Percentiles rank a stretch among this genome's conserved stretches.
These are phyloP conservation scores for Picea sitchensis DNA, from an alignment of 75 land plant genomes.

Conservation along the genomic window DNA sequence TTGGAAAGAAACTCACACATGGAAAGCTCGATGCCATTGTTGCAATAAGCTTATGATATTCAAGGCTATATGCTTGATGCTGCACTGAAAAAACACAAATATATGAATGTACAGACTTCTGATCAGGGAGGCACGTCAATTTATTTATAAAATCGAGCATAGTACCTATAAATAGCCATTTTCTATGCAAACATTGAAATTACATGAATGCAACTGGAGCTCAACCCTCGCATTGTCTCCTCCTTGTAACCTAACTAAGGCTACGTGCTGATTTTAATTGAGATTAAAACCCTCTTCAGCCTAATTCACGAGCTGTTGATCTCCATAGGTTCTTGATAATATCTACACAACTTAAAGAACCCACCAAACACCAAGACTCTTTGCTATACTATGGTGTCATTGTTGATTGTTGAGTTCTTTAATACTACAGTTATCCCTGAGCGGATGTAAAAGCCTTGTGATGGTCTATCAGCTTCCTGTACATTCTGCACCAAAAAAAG, in stretches of 20 bases:
- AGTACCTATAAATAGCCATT: not conserved
- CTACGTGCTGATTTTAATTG: not conserved
- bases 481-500: slow-evolving; percentile 55
- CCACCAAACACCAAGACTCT: not conserved
- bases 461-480: slow-evolving; percentile 79
- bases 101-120: not conserved
- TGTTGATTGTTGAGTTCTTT: slow-evolving; percentile 78
- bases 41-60: not conserved
- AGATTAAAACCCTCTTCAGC: not conserved
- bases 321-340: not conserved
- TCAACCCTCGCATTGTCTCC: not conserved
- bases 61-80: not conserved
- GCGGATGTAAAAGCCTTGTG: slow-evolving; percentile 80
- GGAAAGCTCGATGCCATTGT: no score
- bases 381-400: slow-evolving; percentile 62
- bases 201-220: not conserved
- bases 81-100: not conserved
- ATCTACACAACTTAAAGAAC: not conserved
- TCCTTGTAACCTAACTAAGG: not conserved
- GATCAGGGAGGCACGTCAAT: not conserved
- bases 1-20: no score
- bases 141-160: not conserved
- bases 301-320: not conserved
- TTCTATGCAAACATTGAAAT: not conserved
- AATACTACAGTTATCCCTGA: slow-evolving; percentile 79